These are phyloP conservation scores for Kodamaea nitidulidarum DNA, from an alignment of 805 yeast genomes.

Conservation along the genomic window DNA sequence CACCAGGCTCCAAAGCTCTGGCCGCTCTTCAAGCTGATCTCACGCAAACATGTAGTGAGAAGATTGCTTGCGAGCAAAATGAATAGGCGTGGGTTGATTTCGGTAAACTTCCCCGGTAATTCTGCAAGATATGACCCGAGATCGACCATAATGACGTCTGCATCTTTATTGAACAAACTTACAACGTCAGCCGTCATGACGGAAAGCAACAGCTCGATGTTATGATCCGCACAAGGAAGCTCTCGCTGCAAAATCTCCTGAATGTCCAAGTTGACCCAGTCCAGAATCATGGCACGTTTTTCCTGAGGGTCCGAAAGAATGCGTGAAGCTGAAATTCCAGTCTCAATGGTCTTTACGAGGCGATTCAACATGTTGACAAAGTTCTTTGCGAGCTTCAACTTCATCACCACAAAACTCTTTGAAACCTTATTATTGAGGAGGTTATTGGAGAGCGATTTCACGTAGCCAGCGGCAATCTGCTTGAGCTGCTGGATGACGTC, in stretches of 20 bases:
- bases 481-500: slow-evolving; percentile 53
- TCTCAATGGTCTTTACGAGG: slow-evolving; percentile 50
- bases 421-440: slow-evolving; percentile 42
- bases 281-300: slow-evolving; percentile 48
- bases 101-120: slow-evolving; percentile 46
- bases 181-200: slow-evolving; percentile 30
- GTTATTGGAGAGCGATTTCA: slow-evolving; percentile 42
- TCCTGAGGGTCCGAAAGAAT: slow-evolving; percentile 43
- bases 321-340: slow-evolving; percentile 47
- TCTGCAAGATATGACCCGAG: slow-evolving; percentile 28
- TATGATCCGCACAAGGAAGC: slow-evolving; percentile 44
- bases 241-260: slow-evolving; percentile 45
- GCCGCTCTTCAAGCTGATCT: slow-evolving; percentile 55
- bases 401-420: slow-evolving; percentile 45
- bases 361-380: slow-evolving; percentile 53
- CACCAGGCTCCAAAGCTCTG: slow-evolving; percentile 71
- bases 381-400: slow-evolving; percentile 49
- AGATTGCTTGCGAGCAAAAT: slow-evolving; percentile 50
- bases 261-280: slow-evolving; percentile 55
- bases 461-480: slow-evolving; percentile 46
- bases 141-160: slow-evolving; percentile 12
- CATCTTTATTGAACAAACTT: slow-evolving; percentile 7
- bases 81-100: slow-evolving; percentile 53
- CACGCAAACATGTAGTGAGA: slow-evolving; percentile 57
- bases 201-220: slow-evolving; percentile 26